phyloP scores from a whole-genome alignment of 2,329 filamentous ascomycete genomes.

The Aspergillus flavus region DNA sequence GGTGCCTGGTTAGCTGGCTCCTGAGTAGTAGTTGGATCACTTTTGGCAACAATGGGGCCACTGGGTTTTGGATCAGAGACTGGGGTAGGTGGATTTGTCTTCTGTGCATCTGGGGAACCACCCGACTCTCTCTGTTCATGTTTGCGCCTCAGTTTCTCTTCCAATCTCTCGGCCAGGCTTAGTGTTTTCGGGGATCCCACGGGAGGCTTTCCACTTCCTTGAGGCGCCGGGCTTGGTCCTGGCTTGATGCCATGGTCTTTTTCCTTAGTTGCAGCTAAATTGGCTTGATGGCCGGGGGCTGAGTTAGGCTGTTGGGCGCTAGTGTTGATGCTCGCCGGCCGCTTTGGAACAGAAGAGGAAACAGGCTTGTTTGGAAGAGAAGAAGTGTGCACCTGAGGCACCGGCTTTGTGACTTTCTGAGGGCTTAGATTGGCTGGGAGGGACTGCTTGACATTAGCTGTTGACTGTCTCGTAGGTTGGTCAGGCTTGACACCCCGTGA shows the following conservation, averaged over 20 bases:
- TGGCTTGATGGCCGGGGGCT: no score
- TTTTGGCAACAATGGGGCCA: background rate
- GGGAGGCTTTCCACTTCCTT: constrained; percentile 9
- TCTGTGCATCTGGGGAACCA: constrained; percentile 9
- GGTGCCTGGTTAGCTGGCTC: background rate
- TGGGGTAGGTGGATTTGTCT: background rate
- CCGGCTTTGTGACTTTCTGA: background rate
- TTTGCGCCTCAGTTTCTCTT: constrained; percentile 34
- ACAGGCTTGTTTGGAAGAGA: background rate
- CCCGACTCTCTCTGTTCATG: constrained; percentile 29
- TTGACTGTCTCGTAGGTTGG: background rate
- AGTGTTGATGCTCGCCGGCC: constrained; percentile 25
- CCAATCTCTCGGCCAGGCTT: constrained; percentile 19
- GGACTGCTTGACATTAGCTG: background rate
- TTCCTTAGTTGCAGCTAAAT: constrained; percentile 2
- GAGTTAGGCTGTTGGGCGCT: constrained; percentile 20
- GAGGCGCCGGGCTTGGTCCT: background rate
- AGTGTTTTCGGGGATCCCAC: constrained; percentile 14
- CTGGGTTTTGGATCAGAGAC: background rate
- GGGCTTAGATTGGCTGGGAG: background rate
- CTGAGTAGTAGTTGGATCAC: background rate
- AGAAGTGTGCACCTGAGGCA: background rate
- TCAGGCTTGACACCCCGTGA: background rate
- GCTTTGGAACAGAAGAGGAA: constrained; percentile 8
- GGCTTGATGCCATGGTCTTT: background rate